Evolutionary conservation across 2,329 filamentous ascomycete species (phyloP), one percentile per base, ranked within the genome.

Genomic region (Thielaviopsis populi): DNA sequence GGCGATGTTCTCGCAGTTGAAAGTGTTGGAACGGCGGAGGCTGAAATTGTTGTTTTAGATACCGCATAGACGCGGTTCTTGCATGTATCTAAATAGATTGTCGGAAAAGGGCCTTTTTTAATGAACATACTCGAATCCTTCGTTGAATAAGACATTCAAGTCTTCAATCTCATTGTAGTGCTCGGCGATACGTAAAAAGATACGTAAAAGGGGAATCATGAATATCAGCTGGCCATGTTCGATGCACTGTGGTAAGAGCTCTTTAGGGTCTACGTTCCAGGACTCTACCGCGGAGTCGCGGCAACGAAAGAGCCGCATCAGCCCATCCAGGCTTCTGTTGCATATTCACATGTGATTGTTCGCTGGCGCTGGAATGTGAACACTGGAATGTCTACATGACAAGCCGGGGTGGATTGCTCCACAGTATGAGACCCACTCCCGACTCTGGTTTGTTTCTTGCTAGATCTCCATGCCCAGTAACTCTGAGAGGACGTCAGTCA

Each of bases 21-120:
- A 74, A 88, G 82, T 69, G 77, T 88, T 42, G 86, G 86, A 1
- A 82, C 84, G 64, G 84, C 71, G 0, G 85, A 88, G 68, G 85
- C 85, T 0, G 86, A 89, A 74, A 82, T 88, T n/a, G 73, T 88
- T 61, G 76, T 88, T 43, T 71, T 88, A 68, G 85, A 88, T 70
- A 86, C 83, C 53, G 79, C 82, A 59, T 85, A 74, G 71, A 62
- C 11, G 53, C 37, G 13, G 8, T 30, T 30, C 6, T 27, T 33
- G 41, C 17, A 10, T 10, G 3, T 42, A 3, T 33, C 3, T 37
- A 37, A 37, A 37, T 8, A n/a, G n/a, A n/a, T n/a, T n/a, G n/a
- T n/a, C n/a, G n/a, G n/a, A n/a, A n/a, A n/a, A n/a, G n/a, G n/a
- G n/a, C n/a, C n/a, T 33, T 3, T 33, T 33, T 33, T 33, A 33